These are phyloP conservation scores for Fulvia fulva DNA, from an alignment of 2,329 filamentous ascomycete genomes.

Conservation along the genomic window DNA sequence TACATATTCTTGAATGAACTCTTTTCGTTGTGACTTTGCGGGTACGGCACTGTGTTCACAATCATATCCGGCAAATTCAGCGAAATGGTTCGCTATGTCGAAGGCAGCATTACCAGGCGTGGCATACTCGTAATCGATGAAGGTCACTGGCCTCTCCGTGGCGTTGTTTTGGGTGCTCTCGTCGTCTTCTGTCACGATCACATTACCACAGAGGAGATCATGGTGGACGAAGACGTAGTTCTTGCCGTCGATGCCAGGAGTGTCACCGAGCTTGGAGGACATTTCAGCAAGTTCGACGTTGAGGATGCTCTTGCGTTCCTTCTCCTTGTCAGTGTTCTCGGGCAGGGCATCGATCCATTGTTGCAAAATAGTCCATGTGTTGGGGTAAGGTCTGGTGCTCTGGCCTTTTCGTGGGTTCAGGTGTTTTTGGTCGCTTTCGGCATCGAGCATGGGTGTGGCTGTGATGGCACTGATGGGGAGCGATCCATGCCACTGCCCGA, in stretches of 20 bases:
- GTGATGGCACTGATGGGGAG: slow-evolving; percentile 54
- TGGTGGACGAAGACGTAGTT: slow-evolving; percentile 91
- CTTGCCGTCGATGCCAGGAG: slow-evolving; percentile 69
- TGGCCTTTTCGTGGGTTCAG: slow-evolving; percentile 22
- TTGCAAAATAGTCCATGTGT: slow-evolving; percentile 91
- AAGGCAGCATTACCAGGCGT: slow-evolving; percentile 92
- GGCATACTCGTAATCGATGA: slow-evolving; percentile 99
- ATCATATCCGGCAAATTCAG: slow-evolving; percentile 96
- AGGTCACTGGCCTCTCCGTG: slow-evolving; percentile 54
- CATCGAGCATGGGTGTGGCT: slow-evolving; percentile 32
- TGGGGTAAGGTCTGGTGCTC: slow-evolving; percentile 68
- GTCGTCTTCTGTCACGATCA: slow-evolving; percentile 63
- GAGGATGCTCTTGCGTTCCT: slow-evolving; percentile 61
- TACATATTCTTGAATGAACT: slow-evolving; percentile 82
- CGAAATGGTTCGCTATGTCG: slow-evolving; percentile 96
- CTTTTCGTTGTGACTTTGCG: slow-evolving; percentile 67
- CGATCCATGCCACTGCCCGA: slow-evolving; percentile 89
- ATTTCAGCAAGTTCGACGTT: slow-evolving; percentile 71
- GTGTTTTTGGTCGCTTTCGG: slow-evolving; percentile 21
- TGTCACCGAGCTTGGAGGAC: slow-evolving; percentile 67
- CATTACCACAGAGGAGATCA: slow-evolving; percentile 92
- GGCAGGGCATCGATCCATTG: slow-evolving; percentile 92
- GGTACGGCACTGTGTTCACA: slow-evolving; percentile 86
- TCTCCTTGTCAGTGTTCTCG: slow-evolving; percentile 64
- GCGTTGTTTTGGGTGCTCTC: slow-evolving; percentile 22